Evolutionary conservation across 192 early-diverging fungal genomes (phyloP).

Genomic region (Thoreauomyces humboldtii): DNA sequence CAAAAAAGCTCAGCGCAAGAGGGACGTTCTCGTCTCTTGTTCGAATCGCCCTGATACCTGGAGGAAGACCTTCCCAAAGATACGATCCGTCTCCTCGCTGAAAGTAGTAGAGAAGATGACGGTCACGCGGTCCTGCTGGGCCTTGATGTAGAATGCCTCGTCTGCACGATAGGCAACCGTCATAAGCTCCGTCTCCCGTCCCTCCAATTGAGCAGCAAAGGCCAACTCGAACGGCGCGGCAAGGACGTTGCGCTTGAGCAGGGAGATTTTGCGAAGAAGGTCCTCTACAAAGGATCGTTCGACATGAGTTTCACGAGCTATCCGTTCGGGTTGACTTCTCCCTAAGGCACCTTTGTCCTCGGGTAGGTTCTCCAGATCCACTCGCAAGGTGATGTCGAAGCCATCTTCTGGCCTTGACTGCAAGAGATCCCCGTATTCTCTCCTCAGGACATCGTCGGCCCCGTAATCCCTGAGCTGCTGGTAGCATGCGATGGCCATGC

Average conservation of each 20-base stretch:
- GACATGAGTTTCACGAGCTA: background rate
- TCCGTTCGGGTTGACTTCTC: constrained; percentile 8
- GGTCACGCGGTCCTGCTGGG: constrained; percentile 89
- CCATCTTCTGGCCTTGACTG: constrained; percentile 42
- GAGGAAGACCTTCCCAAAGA: constrained; percentile 94
- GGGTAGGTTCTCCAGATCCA: constrained; percentile 78
- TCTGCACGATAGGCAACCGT: constrained; percentile 89
- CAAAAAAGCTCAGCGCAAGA: no score
- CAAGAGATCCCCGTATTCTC: constrained; percentile 77
- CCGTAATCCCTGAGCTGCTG: constrained; percentile 76
- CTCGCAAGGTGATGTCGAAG: constrained; percentile 77
- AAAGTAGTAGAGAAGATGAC: constrained; percentile 96
- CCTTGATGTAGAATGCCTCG: constrained; percentile 91
- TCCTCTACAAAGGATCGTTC: background rate
- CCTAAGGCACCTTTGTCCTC: constrained; percentile 68
- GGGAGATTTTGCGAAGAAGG: constrained; percentile 71
- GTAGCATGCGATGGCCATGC: constrained; percentile 83
- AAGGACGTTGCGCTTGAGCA: constrained; percentile 92
- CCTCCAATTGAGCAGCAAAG: constrained; percentile 76
- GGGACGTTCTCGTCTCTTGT: no score
- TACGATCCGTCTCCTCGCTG: constrained; percentile 95
- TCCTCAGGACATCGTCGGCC: constrained; percentile 75
- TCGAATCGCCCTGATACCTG: no score
- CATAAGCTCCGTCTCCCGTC: constrained; percentile 79
- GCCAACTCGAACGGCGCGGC: constrained; percentile 92